Conservation (phyloP, 2,329 filamentous ascomycete genomes). For the Nemania sp. region DNA sequence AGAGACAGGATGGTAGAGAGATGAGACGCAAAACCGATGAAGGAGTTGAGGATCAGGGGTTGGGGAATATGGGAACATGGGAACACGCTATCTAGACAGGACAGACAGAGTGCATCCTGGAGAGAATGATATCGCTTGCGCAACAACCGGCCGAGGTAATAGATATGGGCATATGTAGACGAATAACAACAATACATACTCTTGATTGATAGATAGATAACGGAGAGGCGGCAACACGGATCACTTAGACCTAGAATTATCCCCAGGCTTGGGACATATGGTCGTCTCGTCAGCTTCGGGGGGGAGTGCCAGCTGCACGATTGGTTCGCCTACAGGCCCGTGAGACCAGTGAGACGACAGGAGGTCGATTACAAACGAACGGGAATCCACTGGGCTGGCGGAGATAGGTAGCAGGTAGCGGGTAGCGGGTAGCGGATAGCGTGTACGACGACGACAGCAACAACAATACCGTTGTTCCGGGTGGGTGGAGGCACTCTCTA, state of each 20-base stretch:
- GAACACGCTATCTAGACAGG: background rate
- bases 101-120: background rate
- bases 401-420: too few relatives aligned
- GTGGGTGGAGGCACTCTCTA: conserved; percentile 7
- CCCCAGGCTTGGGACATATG: conserved; percentile 7
- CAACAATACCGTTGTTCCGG: conserved; percentile 1
- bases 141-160: conserved; percentile 1
- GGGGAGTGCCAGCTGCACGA: conserved; percentile 14
- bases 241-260: background rate
- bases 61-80: too few relatives aligned
- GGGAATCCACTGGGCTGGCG: background rate
- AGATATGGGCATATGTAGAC: background rate
- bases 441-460: background rate
- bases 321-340: conserved; percentile 27
- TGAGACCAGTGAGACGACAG: conserved; percentile 4
- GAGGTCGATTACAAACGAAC: background rate
- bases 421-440: too few relatives aligned
- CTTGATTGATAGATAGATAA: conserved; percentile 8
- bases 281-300: conserved; percentile 26
- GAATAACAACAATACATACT: conserved; percentile 29
- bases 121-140: conserved; percentile 4
- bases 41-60: conserved; percentile 31
- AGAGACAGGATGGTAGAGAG: conserved; percentile 11
- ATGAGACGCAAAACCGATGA: conserved; percentile 29
- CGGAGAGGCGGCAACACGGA: conserved; percentile 8